Base-by-base conservation (phyloP, 345 rosid genomes). In the Noccaea caerulescens region DNA sequence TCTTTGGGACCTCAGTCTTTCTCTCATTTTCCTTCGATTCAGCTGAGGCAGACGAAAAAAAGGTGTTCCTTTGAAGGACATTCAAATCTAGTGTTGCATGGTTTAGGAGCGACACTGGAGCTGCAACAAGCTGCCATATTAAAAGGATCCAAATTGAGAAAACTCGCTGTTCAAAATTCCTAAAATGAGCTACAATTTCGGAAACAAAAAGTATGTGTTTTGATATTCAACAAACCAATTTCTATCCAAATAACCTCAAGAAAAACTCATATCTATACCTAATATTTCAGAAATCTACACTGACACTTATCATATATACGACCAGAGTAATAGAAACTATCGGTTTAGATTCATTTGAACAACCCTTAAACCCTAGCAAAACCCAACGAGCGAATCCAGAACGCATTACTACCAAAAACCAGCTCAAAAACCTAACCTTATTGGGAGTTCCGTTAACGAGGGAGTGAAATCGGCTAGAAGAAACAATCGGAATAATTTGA, bases 41-140 rank as follows among this genome's bases (percentile, higher is more conserved):
- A 59, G 87, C 80, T 13, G 96, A 84, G 63, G 86, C 85, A 59
- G 97, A 82, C 12, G 93, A 86, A 25, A 77, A 80, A 75, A 87
- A 75, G 54, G 96, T 87, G 71, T 79, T 83, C 61, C 58, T 84
- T 78, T 76, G 87, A 62, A 80, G 72, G 6, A 68, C 60, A 34
- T 81, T 70, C 18, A 80, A 66, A 76, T 58, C 73, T 37, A 54
- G 5, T 39, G 81, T 67, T 42, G 85, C 73, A 52, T 76, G 80
- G 66, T 87, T 81, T 10, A 79, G 75, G 41, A 71, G 42, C 30
- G 81, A 76, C 57, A 75, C 86, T 64, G 86, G 88, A 73, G 67
- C 68, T 32, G 76, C 63, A 58, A 57, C 64, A 71, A 80, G 82
- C 90, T 85, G 84, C 60, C 61, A 66, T 8, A n/a, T 33, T 3